These are phyloP conservation scores for Lenwebbia sp. DNA, from an alignment of 345 rosid genomes.

Conservation along the genomic window DNA sequence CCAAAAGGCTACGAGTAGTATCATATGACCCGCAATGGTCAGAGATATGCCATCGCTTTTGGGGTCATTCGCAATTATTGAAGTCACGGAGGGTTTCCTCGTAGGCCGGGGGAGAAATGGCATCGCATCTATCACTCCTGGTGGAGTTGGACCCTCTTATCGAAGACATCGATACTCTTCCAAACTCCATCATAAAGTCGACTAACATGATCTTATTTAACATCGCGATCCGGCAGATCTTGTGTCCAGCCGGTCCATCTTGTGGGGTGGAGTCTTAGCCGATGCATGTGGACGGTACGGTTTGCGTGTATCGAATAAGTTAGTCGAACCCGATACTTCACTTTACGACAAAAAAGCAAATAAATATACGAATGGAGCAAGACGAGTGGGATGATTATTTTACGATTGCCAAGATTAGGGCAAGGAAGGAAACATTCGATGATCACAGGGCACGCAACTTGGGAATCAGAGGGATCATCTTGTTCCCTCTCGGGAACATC, in stretches of 20 bases:
- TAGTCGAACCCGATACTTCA: background rate
- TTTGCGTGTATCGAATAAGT: background rate
- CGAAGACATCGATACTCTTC: background rate
- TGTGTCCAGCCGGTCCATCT: fast-evolving
- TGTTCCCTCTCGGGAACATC: background rate
- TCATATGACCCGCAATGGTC: conserved; percentile 12
- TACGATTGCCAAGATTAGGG: background rate
- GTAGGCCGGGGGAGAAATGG: background rate
- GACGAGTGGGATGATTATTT: background rate
- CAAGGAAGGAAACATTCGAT: background rate
- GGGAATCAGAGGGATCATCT: background rate
- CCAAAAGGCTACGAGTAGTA: background rate
- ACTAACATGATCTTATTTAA: background rate
- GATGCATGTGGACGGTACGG: background rate
- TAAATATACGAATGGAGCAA: background rate
- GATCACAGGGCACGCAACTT: background rate
- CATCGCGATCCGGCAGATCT: fast-evolving
- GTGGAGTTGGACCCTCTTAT: background rate
- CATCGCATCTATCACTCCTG: background rate
- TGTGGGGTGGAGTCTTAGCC: background rate
- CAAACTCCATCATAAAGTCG: background rate
- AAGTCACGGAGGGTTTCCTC: conserved; percentile 35
- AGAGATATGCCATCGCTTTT: conserved; percentile 56
- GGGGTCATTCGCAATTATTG: background rate
- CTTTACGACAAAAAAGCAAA: background rate